phyloP scores from a whole-genome alignment of 495 filamentous ascomycete genomes.

The Aspergillus affinis region DNA sequence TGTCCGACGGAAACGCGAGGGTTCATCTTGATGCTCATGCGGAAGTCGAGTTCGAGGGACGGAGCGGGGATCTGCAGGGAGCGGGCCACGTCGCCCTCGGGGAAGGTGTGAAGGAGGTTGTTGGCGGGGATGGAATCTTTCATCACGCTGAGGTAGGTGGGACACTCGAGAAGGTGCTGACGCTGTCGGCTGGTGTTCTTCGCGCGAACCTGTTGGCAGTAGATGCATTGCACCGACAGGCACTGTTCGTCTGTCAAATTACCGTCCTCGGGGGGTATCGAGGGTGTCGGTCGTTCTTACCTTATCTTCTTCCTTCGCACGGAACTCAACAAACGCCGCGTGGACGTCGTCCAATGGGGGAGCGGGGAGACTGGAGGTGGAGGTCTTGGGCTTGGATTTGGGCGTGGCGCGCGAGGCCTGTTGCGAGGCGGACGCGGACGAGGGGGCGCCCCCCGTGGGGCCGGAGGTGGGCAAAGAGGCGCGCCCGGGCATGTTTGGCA shows the following conservation, averaged over 20 bases:
- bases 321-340: slow-evolving; percentile 56
- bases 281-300: slow-evolving; percentile 27
- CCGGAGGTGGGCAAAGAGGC: slow-evolving; percentile 41
- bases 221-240: slow-evolving; percentile 58
- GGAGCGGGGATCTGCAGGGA: slow-evolving; percentile 56
- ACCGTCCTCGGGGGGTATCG: neutral
- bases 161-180: slow-evolving; percentile 54
- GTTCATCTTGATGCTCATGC: slow-evolving; percentile 61
- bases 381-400: slow-evolving; percentile 43
- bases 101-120: slow-evolving; percentile 55
- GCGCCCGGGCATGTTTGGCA: slow-evolving; percentile 40
- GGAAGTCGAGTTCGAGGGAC: slow-evolving; percentile 58
- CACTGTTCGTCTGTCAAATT: slow-evolving; percentile 35
- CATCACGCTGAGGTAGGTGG: slow-evolving; percentile 57
- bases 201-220: slow-evolving; percentile 57
- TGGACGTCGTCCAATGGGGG: slow-evolving; percentile 54
- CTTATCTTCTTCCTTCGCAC: slow-evolving; percentile 59
- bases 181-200: slow-evolving; percentile 59
- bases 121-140: slow-evolving; percentile 60
- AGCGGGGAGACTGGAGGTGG: slow-evolving; percentile 41
- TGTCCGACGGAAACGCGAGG: slow-evolving; percentile 53
- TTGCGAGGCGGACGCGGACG: slow-evolving; percentile 30
- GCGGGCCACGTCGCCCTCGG: slow-evolving; percentile 53
- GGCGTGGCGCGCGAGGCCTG: slow-evolving; percentile 40
- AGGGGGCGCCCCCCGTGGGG: slow-evolving; percentile 24